Conservation (phyloP, 306 rosid genomes). For the Rubus parviflorus region DNA sequence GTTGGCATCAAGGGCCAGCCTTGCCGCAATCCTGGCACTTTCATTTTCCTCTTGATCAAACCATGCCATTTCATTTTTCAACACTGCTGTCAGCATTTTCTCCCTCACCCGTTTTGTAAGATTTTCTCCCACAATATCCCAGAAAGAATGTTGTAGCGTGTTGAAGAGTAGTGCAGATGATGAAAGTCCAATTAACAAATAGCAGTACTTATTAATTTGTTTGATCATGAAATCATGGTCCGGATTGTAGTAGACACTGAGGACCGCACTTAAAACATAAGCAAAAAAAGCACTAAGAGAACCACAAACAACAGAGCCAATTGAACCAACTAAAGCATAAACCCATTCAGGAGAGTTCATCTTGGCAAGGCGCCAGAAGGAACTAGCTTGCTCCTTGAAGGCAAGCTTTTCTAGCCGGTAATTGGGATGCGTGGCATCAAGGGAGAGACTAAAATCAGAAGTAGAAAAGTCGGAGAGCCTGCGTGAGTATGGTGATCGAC, state of each 20-base stretch:
- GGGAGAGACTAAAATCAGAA: slow-evolving; percentile 85
- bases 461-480: slow-evolving; percentile 97
- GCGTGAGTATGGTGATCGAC: slow-evolving; percentile 96
- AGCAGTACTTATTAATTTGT: slow-evolving; percentile 78
- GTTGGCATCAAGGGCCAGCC: slow-evolving; percentile 92
- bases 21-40: slow-evolving; percentile 79
- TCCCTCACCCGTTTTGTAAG: slow-evolving; percentile 90
- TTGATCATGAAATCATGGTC: slow-evolving; percentile 68
- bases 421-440: slow-evolving; percentile 76
- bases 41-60: slow-evolving; percentile 93
- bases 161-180: slow-evolving; percentile 91
- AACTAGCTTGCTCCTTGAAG: slow-evolving; percentile 93
- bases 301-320: slow-evolving; percentile 93
- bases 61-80: slow-evolving; percentile 95
- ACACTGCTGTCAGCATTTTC: slow-evolving; percentile 72
- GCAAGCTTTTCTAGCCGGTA: slow-evolving; percentile 85
- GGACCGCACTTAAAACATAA: slow-evolving; percentile 84
- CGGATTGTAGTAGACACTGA: slow-evolving; percentile 82
- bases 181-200: slow-evolving; percentile 85
- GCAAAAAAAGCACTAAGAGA: slow-evolving; percentile 97
- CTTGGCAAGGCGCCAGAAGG: slow-evolving; percentile 97
- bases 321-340: slow-evolving; percentile 80
- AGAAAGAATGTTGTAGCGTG: slow-evolving; percentile 89
- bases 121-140: slow-evolving; percentile 95
- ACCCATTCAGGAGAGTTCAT: slow-evolving; percentile 99